Evolutionary conservation across 352 stramenopile genomes (phyloP), one percentile per base, ranked within the genome.

Genomic region (Phytopythium chamaehyphon): DNA sequence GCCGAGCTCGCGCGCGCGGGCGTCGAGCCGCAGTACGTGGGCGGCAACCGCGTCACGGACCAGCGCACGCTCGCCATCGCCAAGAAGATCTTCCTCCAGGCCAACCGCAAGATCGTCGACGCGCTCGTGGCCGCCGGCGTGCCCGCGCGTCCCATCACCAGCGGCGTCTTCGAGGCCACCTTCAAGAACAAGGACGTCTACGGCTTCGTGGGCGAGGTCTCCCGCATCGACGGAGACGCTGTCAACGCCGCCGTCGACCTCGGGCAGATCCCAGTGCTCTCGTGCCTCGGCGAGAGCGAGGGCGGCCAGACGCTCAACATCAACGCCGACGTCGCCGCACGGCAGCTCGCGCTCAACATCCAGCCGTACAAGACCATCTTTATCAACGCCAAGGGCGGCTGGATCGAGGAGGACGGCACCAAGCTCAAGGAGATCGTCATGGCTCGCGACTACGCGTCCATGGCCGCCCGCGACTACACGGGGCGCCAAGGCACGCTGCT

Each of bases 341-440:
- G 80, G 28, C 83, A 95, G 33, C 65, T 95, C 21, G 84, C 82
- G 33, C 69, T 93, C 37, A 85, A 73, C 46, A 40, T 95, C 43
- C 83, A 95, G 69, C 86, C 86, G 46, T 83, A 81, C 50, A 92
- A 93, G 66, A 91, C 83, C 50, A 88, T 96, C 44, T 96, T 96
- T 47, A 88, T 94, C 37, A 95, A 91, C 61, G 66, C 84, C 51
- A 95, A 95, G 66, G 86, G 86, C 42, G 87, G 86, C 28, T 95
- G 83, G 86, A 81, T 94, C 53, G 86, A 93, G 47, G 76, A 91
- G 31, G 82, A 95, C 43, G 80, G 81, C 38, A 87, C 73, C 28
- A 93, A 95, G 61, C 73, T 95, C 43, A 74, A 86, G 62, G 64
- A 73, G 22, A 90, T 96, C 55, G 70, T 84, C 59, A 93, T 96